Percentiles rank a stretch among this genome's conserved stretches.
Evolutionary conservation across 2,329 filamentous ascomycete species (phyloP).

Genomic region (Ilyonectria sp.): DNA sequence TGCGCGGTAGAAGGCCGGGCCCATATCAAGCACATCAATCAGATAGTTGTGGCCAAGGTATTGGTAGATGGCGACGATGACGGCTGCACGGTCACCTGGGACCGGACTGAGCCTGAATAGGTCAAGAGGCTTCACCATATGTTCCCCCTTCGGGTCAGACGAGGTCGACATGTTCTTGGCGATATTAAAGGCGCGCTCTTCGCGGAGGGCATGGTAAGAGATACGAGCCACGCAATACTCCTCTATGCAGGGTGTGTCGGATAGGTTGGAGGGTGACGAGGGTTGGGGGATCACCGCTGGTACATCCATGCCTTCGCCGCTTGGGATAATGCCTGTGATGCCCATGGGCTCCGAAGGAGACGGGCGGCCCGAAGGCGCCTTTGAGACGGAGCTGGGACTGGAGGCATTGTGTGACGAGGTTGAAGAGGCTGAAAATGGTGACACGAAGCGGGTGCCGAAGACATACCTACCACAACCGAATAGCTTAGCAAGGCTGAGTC

Average conservation of each 20-base stretch:
- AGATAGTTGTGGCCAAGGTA: slow-evolving; percentile 83
- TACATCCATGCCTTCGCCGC: slow-evolving; percentile 56
- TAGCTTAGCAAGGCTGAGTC: slow-evolving; percentile 35
- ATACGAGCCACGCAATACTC: slow-evolving; percentile 84
- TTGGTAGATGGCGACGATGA: slow-evolving; percentile 87
- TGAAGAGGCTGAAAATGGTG: slow-evolving; percentile 63
- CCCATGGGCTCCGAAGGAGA: slow-evolving; percentile 59
- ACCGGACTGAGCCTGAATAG: slow-evolving; percentile 79
- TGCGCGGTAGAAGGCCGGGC: slow-evolving; percentile 79
- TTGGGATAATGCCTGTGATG: slow-evolving; percentile 52
- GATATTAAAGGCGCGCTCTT: slow-evolving; percentile 91
- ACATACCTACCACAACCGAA: slow-evolving; percentile 68
- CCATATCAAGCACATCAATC: slow-evolving; percentile 79
- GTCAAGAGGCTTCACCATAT: slow-evolving; percentile 87
- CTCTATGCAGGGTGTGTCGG: slow-evolving; percentile 70
- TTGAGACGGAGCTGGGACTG: slow-evolving; percentile 61
- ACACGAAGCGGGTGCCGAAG: slow-evolving; percentile 73
- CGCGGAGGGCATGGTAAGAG: slow-evolving; percentile 84
- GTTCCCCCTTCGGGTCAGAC: slow-evolving; percentile 79
- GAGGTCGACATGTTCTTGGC: slow-evolving; percentile 79
- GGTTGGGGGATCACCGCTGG: slow-evolving; percentile 56
- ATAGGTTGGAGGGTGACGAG: slow-evolving; percentile 52
- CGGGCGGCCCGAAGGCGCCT: slow-evolving; percentile 60
- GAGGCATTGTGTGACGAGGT: slow-evolving; percentile 61
- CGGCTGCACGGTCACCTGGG: slow-evolving; percentile 77